Conservation (phyloP, 768 basidiomycete species). For the Cyathus striatus region DNA sequence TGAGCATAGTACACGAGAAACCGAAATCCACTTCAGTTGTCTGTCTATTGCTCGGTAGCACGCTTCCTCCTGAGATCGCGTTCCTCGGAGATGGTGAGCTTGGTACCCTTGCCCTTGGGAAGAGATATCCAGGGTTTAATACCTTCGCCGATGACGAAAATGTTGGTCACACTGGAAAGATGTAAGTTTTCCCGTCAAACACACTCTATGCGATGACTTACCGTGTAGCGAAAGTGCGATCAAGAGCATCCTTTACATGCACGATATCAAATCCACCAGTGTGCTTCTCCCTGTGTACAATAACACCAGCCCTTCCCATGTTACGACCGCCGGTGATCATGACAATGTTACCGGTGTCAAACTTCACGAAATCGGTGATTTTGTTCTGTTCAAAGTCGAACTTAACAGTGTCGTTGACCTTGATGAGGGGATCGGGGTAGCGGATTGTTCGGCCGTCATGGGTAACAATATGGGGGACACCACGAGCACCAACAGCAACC, state of each 20-base stretch:
- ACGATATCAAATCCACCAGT: constrained; percentile 98
- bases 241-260: constrained; percentile 93
- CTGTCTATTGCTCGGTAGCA: constrained; percentile 57
- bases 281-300: constrained; percentile 96
- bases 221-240: constrained; percentile 97
- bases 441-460: constrained; percentile 99
- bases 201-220: too few species aligned
- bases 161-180: constrained; percentile 77
- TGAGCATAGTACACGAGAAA: constrained; percentile 21
- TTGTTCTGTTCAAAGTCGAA: constrained; percentile 94
- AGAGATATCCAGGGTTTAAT: constrained; percentile 94
- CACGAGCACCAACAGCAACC: constrained; percentile 87
- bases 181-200: background rate
- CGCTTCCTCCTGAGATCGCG: constrained; percentile 88
- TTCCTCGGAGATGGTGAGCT: constrained; percentile 96
- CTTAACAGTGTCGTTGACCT: constrained; percentile 96
- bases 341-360: constrained; percentile 95
- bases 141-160: constrained; percentile 97
- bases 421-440: constrained; percentile 95
- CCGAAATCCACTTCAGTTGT: constrained; percentile 7
- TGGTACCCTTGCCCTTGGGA: constrained; percentile 96
- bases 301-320: constrained; percentile 97
- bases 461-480: constrained; percentile 95
- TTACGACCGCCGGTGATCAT: constrained; percentile 99
- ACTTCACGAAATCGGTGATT: constrained; percentile 89